These are phyloP conservation scores for Penstemon newberryi DNA, from an alignment of 257 asterid genomes.

Conservation along the genomic window DNA sequence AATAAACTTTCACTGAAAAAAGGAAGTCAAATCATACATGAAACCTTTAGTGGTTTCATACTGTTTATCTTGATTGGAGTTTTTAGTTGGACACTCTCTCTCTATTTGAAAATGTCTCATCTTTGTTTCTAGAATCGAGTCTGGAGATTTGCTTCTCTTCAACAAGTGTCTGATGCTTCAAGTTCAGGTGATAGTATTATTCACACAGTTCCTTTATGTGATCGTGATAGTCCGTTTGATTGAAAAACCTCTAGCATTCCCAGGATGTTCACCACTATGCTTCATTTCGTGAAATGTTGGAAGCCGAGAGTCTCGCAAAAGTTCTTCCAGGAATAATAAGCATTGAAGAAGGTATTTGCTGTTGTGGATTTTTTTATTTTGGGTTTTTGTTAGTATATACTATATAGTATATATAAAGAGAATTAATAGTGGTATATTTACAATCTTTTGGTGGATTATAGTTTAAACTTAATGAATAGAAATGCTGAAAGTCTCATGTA, in stretches of 20 bases:
- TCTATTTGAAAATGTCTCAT: conserved; percentile 26
- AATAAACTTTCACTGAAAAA: background rate
- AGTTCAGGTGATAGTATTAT: conserved; percentile 69
- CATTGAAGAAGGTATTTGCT: conserved; percentile 62
- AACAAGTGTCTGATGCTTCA: conserved; percentile 69
- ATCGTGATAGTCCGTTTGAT: conserved; percentile 1
- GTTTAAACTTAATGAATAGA: background rate
- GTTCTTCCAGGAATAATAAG: conserved; percentile 81
- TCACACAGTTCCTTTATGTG: conserved; percentile 27
- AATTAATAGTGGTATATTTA: background rate
- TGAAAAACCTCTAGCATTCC: conserved; percentile 25
- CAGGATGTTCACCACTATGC: conserved; percentile 72
- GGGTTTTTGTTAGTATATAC: no score
- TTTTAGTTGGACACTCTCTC: conserved; percentile 16
- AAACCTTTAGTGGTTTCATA: background rate
- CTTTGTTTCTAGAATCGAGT: conserved; percentile 50
- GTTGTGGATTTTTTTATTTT: background rate
- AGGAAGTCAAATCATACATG: no score
- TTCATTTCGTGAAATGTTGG: conserved; percentile 79
- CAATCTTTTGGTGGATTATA: background rate
- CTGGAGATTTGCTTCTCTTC: conserved; percentile 61
- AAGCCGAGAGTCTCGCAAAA: conserved; percentile 56
- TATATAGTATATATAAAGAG: background rate
- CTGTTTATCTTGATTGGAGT: conserved; percentile 8
- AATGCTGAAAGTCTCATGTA: background rate